Base-by-base conservation (phyloP, 139 green algal species). In the Tetradesmus lagerheimii region DNA sequence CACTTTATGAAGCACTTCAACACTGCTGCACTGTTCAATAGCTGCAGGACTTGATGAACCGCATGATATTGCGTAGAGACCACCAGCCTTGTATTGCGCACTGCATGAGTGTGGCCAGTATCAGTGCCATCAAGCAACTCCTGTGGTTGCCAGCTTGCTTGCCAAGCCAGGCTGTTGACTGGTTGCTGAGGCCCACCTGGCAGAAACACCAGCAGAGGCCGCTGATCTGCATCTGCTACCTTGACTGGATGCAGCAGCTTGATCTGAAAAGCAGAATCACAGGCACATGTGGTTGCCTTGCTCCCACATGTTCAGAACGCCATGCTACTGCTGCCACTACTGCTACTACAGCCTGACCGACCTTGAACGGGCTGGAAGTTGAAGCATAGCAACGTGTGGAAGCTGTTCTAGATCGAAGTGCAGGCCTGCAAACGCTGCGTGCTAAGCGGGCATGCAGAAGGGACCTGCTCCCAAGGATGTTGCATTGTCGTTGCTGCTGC, bases 141-240 rank as follows among this genome's bases (percentile, higher is more conserved):
- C 1, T 0, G 37, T 27, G 66, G 45, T 31, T 37, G 29, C 34
- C 41, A 38, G 18, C 38, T n/a, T 89, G 38, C 45, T 74, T 9
- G 66, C 15, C 25, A 23, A 83, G 39, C 38, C 45, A 15, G 35
- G 71, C 31, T 71, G 41, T 71, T 76, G 35, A 37, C 25, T 25
- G 5, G 31, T 37, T 34, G 45, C 47, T 76, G 14, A 41, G 45
- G 57, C 29, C 31, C 64, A 94, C 91, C 93, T 89, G 93, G 92
- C 23, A 95, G 80, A 57, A 93, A 95, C 9, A 95, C 80, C 31
- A 95, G 90, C 43, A 94, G 37, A 35, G 91, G 86, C 64, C 93
- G 91, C 2, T 88, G 35, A 25, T 89, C 71, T 0, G 86, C 62
- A 37, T 83, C 81, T n/a, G 89, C 78, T n/a, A 85, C 27, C 31